A percentile compares a stretch with the other conserved stretches of the same genome.
Evolutionary conservation across 2,329 filamentous ascomycete genomes (phyloP).

Genomic region (Paracorniculantispora psalliotae): DNA sequence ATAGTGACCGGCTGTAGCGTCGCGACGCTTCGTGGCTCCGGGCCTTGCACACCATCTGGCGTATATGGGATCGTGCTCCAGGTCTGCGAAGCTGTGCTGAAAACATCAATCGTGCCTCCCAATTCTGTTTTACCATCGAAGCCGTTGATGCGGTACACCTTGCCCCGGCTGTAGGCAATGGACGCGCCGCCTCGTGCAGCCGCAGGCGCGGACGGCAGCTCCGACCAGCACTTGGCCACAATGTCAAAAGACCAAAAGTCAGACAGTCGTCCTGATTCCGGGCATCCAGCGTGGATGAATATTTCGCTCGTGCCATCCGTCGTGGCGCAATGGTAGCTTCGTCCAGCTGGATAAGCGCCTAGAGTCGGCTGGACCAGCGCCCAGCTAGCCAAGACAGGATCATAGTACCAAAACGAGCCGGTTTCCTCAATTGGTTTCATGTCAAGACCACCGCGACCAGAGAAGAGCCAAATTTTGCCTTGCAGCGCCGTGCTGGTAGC

Average conservation of each 20-base stretch:
- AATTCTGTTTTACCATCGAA: constrained; percentile 58
- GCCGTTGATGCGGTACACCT: constrained; percentile 57
- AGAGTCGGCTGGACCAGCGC: constrained; percentile 34
- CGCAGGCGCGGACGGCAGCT: constrained; percentile 47
- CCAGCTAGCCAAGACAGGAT: constrained; percentile 40
- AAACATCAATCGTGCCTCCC: constrained; percentile 52
- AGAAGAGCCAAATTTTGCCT: constrained; percentile 54
- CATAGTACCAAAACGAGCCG: constrained; percentile 53
- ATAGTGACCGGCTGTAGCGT: constrained; percentile 22
- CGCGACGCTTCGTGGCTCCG: constrained; percentile 28
- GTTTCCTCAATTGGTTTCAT: constrained; percentile 57
- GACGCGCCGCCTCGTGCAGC: constrained; percentile 45
- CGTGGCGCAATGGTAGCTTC: constrained; percentile 54
- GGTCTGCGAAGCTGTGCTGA: constrained; percentile 18
- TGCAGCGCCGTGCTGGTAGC: constrained; percentile 42
- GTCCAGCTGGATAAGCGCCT: constrained; percentile 34
- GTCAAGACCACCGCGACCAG: constrained; percentile 54
- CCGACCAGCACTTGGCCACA: constrained; percentile 41
- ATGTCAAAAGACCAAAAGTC: constrained; percentile 59
- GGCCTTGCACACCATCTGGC: constrained; percentile 25
- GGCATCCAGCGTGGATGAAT: constrained; percentile 59
- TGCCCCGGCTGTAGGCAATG: constrained; percentile 29
- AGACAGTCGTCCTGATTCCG: constrained; percentile 47
- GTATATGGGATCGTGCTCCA: constrained; percentile 24
- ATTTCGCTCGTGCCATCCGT: constrained; percentile 37